Conservation (phyloP, 2,329 filamentous ascomycete genomes). For the Sporothrix euskadiensis region DNA sequence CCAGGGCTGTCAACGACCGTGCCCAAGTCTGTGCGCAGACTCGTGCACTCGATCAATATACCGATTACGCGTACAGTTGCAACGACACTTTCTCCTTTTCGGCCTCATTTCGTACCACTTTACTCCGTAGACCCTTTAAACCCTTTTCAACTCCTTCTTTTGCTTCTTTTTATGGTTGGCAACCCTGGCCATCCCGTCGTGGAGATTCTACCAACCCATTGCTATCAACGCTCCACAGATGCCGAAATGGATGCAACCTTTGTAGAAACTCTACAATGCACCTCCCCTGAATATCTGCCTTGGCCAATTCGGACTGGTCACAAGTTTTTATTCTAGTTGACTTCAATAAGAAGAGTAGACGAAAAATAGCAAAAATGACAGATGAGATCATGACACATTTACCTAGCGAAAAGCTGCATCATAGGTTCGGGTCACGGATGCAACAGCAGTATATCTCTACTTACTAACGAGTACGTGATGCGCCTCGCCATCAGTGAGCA, state of each 20-base stretch:
- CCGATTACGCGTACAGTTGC: background rate
- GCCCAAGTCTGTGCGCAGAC: background rate
- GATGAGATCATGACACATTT: background rate
- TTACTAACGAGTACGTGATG: too few relatives aligned
- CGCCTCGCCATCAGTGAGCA: background rate
- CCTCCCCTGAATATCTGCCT: too few relatives aligned
- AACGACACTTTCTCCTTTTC: background rate
- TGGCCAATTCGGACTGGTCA: background rate
- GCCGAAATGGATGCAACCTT: background rate
- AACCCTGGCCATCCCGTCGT: background rate
- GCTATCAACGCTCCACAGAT: background rate
- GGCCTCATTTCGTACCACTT: too few relatives aligned
- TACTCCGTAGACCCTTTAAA: too few relatives aligned
- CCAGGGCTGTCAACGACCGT: too few relatives aligned
- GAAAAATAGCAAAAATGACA: too few relatives aligned
- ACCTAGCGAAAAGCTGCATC: too few relatives aligned
- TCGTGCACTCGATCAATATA: background rate
- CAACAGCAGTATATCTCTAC: too few relatives aligned
- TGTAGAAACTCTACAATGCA: background rate
- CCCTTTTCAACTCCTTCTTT: too few relatives aligned
- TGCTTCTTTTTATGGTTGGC: background rate
- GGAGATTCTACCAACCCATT: background rate
- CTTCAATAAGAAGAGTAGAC: too few relatives aligned
- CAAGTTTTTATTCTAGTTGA: too few relatives aligned
- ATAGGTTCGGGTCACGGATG: too few relatives aligned